Base-by-base conservation (phyloP, 345 rosid genomes). In the Iberis pinnata region DNA sequence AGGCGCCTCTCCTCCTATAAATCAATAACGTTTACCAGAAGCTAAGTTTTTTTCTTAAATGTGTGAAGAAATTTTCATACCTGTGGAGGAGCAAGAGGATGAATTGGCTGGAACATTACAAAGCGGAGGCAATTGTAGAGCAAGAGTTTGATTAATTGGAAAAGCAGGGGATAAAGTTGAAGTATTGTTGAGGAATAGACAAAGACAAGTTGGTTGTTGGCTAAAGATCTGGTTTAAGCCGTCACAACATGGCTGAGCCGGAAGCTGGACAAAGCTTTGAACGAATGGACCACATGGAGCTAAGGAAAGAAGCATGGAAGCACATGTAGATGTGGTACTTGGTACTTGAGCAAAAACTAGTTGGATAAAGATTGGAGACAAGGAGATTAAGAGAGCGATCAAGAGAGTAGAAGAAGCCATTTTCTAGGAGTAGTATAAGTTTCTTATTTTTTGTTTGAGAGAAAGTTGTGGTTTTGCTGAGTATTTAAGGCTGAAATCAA, bases 201-300 rank as follows among this genome's bases (percentile, higher is more conserved):
- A 89, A 18, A 84, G 73, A 60, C 98, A 86, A 1, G 42, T 61
- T 0, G 88, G 89, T 40, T 77, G 65, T 53, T 75, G 76, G 57
- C 11, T 39, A 64, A 68, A 78, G 48, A 84, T 67, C 4, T 63
- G 88, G 62, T 55, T 62, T 62, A 89, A 88, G 63, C 71, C 76
- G 69, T 79, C 60, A 29, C 97, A 82, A 73, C 97, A 89, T 4
- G 76, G 42, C 54, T 67, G 70, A 15, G 73, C 49, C 0, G 95
- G 98, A 7, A 64, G 65, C 44, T 12, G 85, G 53, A 61, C 70
- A 1, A 50, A 43, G 62, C 88, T 92, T 56, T 79, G 96, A 33
- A 82, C 83, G 43, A 72, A 89, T 2, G 96, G 78, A 12, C 80
- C 81, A 61, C 96, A 89, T 1, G 88, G 79, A 51, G 73, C 61